Base-by-base conservation (phyloP, 495 filamentous ascomycete genomes). In the Evernia prunastri region DNA sequence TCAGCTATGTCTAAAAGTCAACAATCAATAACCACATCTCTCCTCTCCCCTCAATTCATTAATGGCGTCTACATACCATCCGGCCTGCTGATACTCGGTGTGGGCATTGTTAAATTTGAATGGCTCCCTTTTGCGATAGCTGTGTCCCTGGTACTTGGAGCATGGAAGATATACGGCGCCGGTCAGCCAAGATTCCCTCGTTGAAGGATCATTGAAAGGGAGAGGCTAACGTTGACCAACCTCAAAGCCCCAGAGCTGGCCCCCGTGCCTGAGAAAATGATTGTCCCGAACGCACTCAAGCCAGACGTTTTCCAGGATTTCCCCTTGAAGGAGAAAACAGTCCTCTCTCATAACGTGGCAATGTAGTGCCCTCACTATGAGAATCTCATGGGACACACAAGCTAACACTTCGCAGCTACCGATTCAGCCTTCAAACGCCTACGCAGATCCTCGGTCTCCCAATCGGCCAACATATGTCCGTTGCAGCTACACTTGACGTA, bases 381-480 rank as follows among this genome's bases (percentile, higher is more conserved):
- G 3, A 12, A 11, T 10, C n/a, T n/a, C 25, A 18, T 25, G 23
- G 20, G 25, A 23, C 13, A 18, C 27, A 72, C 5, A 59, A 65
- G 6, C 67, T 84, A 13, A 73, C 80, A 3, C 67, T 77, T 8
- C 78, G 78, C 61, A 81, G 81, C 78, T 97, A 98, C 81, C 91
- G 92, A 69, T 97, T 97, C 76, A 76, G 79, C 49, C 88, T 98
- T 42, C 92, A 92, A 57, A 75, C 80, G 62, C 78, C 86, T 27
- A 87, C 80, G 66, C 82, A 89, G 70, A 91, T 96, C 74, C 89
- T 98, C 66, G 93, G 94, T 69, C 87, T 98, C 25, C 94, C 94
- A 63, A 98, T 97, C 77, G 94, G 94, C 69, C 94, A 98, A 75
- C 94, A 98, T 79, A 96, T 98, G 79, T 96, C 93, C 66, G 89